Evolutionary conservation across 768 basidiomycete species (phyloP), one percentile per base, ranked within the genome.

Genomic region (Leucosporidium scottii): DNA sequence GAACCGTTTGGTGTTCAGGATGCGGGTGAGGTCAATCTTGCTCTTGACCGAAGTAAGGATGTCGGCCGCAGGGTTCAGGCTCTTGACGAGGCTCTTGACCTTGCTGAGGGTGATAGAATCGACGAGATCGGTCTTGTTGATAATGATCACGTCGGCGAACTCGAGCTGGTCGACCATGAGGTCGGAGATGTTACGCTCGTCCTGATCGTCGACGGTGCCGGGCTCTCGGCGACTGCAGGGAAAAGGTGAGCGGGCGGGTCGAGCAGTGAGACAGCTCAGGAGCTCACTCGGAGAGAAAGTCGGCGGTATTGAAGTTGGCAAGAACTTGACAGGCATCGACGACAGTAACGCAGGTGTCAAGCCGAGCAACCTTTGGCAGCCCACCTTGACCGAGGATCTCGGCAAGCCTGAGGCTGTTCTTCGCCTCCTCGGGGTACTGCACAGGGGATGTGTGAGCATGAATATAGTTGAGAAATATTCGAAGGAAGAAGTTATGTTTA

Each of bases 101-200:
- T 68, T 72, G 2, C 60, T 66, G 25, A 79, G 53, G 27, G 68
- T 65, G 4, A 47, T 53, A 20, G 68, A 25, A 12, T 30, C 56
- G 54, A 76, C 75, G 50, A 76, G 60, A 65, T 79, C 78, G 47
- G 54, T 28, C 54, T 78, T 78, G 73, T 78, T 78, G 67, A 79
- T 55, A 27, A 78, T 54, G 65, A 79, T 72, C 55, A 76, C 75
- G 69, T 78, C 75, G 36, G 76, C 75, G 55, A 79, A 79, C 58
- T 79, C 78, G 71, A 79, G 70, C 63, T 79, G 78, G 39, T 78
- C 78, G 23, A 73, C 72, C 62, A 77, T 60, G 17, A 68, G 56
- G 48, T 68, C 64, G 25, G 47, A 10, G 44, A 66, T 44, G 61
- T 78, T 79, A 39, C 77, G 66, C 62, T 79, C 78, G 66, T 79